phyloP scores from a whole-genome alignment of 352 stramenopile species.

The Phytophthora ramorum region DNA sequence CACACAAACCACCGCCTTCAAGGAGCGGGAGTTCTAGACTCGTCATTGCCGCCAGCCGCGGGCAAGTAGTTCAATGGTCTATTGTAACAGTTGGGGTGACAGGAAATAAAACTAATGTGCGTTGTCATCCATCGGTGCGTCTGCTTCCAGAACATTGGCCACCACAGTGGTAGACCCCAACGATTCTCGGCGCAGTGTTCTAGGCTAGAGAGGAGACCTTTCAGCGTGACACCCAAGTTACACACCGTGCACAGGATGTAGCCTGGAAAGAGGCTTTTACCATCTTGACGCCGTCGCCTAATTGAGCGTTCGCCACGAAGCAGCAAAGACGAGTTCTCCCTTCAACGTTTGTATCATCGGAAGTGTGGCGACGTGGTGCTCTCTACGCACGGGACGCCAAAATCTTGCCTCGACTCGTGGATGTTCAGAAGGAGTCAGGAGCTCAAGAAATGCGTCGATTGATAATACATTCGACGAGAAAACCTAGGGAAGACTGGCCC shows the following conservation, averaged over 20 bases:
- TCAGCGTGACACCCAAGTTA: slow-evolving; percentile 3
- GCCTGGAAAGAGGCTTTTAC: not conserved
- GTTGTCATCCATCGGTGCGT: slow-evolving; percentile 24
- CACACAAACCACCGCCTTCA: slow-evolving; percentile 26
- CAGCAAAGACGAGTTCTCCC: not conserved
- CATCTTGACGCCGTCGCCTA: slow-evolving; percentile 8
- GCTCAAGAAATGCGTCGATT: slow-evolving; percentile 10
- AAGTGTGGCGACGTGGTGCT: no score
- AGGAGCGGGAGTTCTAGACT: slow-evolving; percentile 48
- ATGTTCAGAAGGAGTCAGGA: slow-evolving; percentile 14
- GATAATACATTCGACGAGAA: not conserved
- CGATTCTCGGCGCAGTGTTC: not conserved
- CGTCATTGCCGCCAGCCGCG: slow-evolving; percentile 3
- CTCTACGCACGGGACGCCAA: not conserved
- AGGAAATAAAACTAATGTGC: slow-evolving; percentile 44
- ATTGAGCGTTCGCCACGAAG: not conserved
- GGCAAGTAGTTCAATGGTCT: slow-evolving; percentile 34
- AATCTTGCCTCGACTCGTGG: not conserved
- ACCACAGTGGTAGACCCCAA: not conserved
- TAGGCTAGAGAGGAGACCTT: no score
- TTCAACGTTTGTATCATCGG: not conserved
- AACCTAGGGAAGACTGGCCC: slow-evolving; percentile 10
- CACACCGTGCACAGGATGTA: not conserved
- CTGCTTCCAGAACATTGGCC: not conserved
- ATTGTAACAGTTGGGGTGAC: slow-evolving; percentile 38